Evolutionary conservation across 345 rosid genomes (phyloP), one percentile per base, ranked within the genome.

Genomic region (Microthlaspi erraticum): DNA sequence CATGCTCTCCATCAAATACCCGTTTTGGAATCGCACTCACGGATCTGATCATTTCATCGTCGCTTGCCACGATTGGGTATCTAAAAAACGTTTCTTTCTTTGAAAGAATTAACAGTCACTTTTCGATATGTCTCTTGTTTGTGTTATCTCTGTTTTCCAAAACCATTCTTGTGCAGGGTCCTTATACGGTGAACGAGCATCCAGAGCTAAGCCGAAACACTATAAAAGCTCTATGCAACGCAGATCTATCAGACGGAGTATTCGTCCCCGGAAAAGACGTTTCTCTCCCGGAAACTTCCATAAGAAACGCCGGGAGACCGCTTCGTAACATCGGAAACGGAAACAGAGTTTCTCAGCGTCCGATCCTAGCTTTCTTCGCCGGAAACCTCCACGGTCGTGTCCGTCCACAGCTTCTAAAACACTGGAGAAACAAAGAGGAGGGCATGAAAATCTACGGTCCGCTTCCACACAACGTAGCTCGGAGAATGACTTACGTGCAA

Each of bases 1-100:
- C 72, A 77, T 76, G 85, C 77, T 93, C 66, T 86, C 96, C 64
- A 71, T 76, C 48, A 93, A 93, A 72, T 88, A 93, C 74, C 96
- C 96, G 0, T 91, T 86, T 23, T 91, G 98, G 97, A 93, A 90
- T 61, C 91, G 93, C 45, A 85, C 97, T 1, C 98, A 79, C 46
- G 98, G 97, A 38, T 80, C 84, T 26, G 98, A 91, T 79, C 98
- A 93, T 46, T 93, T 93, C 81, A 79, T 93, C 41, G 98, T 87
- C 64, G 98, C 98, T 62, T 93, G 98, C 83, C 98, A 93, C 74
- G 98, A 93, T 70, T 93, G 98, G 98, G 98, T 90, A 88, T 17
- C 20, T 71, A 17, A 72, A 17, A 74, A 14, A 50, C 32, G 39
- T 60, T 26, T 71, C 46, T 51, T 36, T n/a, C 2, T 54, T 10